Conservation (phyloP, 2,329 filamentous ascomycete genomes). For the Macroventuria anomochaeta region DNA sequence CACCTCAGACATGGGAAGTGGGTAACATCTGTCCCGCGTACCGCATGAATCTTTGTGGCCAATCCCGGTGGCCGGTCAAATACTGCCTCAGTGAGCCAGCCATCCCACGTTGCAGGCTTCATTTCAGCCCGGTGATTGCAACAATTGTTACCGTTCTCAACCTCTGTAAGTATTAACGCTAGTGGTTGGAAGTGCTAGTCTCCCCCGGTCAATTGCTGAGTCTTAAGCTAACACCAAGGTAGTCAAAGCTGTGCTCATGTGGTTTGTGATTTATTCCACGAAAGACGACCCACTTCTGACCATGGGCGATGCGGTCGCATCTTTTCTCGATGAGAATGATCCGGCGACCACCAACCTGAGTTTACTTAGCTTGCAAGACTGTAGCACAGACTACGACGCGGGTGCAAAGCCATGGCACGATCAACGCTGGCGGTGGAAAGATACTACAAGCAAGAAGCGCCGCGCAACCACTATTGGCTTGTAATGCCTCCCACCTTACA, state of each 20-base stretch:
- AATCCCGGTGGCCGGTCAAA: constrained; percentile 12
- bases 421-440: not conserved
- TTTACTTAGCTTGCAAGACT: not conserved
- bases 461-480: not conserved
- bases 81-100: constrained; percentile 31
- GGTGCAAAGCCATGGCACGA: not conserved
- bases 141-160: constrained; percentile 1
- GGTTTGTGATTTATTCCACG: not conserved
- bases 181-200: too few relatives aligned
- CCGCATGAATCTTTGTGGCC: not conserved
- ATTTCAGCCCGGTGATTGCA: constrained; percentile 8
- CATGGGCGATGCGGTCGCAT: constrained; percentile 5
- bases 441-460: not conserved
- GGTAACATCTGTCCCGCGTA: not conserved
- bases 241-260: constrained; percentile 10
- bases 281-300: constrained; percentile 3
- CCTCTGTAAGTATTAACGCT: not conserved
- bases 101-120: constrained; percentile 24
- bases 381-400: not conserved
- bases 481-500: not conserved
- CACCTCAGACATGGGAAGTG: not conserved
- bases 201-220: not conserved
- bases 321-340: not conserved
- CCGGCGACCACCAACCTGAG: not conserved
- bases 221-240: not conserved